Conservation (phyloP, 352 stramenopile species). For the Peronospora belbahrii region DNA sequence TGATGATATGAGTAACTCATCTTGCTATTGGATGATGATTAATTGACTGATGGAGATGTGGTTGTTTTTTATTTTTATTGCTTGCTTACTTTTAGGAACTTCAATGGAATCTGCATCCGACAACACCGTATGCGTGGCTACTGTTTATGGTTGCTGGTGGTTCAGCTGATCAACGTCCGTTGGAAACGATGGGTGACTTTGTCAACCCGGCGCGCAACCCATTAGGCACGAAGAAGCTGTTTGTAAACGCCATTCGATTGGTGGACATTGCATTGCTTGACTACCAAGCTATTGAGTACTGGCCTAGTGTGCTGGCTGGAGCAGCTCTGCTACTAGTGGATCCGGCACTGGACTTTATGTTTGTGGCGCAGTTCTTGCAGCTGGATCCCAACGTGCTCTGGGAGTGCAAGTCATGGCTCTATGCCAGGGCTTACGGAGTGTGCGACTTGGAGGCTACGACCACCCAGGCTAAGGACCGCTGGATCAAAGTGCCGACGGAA, state of each 20-base stretch:
- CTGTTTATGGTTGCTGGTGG: slow-evolving; percentile 68
- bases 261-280: slow-evolving; percentile 73
- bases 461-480: slow-evolving; percentile 52
- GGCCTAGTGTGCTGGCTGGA: slow-evolving; percentile 67
- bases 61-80: background rate
- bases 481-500: slow-evolving; percentile 57
- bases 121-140: slow-evolving; percentile 66
- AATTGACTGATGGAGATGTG: background rate
- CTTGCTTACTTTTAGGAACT: slow-evolving; percentile 47
- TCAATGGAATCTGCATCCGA: slow-evolving; percentile 77
- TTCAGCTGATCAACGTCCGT: slow-evolving; percentile 46
- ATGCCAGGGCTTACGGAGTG: slow-evolving; percentile 43
- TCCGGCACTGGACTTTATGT: slow-evolving; percentile 57
- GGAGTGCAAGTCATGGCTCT: slow-evolving; percentile 79
- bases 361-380: slow-evolving; percentile 77
- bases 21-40: too few relatives aligned
- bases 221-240: slow-evolving; percentile 68
- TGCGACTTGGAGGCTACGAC: slow-evolving; percentile 37
- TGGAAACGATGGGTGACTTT: slow-evolving; percentile 73
- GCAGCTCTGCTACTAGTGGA: slow-evolving; percentile 66
- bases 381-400: slow-evolving; percentile 68
- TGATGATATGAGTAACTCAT: background rate
- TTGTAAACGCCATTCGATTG: slow-evolving; percentile 54
- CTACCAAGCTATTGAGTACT: slow-evolving; percentile 68
- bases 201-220: slow-evolving; percentile 47